Conservation (phyloP, 2,329 filamentous ascomycete species). For the Plectosphaerella plurivora region DNA sequence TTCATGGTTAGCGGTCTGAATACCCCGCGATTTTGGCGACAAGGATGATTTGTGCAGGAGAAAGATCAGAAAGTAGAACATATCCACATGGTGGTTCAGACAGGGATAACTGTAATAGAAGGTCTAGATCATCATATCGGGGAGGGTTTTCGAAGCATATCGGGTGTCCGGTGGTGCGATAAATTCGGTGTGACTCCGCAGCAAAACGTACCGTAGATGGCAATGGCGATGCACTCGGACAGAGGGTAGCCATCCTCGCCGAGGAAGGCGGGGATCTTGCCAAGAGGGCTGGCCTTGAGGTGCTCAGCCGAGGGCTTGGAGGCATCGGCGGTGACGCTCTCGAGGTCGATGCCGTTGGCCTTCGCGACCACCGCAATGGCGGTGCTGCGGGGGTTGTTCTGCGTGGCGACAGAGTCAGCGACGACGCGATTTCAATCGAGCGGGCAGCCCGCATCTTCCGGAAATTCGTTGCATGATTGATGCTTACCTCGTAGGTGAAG, state of each 20-base stretch:
- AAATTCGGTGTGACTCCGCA: not conserved
- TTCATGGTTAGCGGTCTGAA: conserved; percentile 23
- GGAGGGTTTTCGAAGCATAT: conserved; percentile 4
- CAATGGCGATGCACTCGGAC: conserved; percentile 88
- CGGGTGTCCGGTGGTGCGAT: not conserved
- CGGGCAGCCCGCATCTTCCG: not conserved
- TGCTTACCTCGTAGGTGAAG: conserved; percentile 75
- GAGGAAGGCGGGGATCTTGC: conserved; percentile 90
- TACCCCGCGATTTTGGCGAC: conserved; percentile 8
- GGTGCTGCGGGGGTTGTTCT: conserved; percentile 88
- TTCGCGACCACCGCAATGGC: conserved; percentile 91
- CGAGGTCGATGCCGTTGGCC: conserved; percentile 91
- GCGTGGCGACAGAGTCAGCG: conserved; percentile 24
- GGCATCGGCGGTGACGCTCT: conserved; percentile 70
- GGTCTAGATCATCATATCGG: conserved; percentile 67
- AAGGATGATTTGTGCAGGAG: conserved; percentile 22
- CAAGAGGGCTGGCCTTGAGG: conserved; percentile 78
- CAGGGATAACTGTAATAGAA: conserved; percentile 95
- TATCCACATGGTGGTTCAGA: conserved; percentile 84
- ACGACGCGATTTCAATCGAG: conserved; percentile 15
- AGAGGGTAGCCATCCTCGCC: conserved; percentile 88
- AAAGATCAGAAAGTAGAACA: conserved; percentile 75
- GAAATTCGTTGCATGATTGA: not conserved
- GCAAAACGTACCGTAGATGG: conserved; percentile 86
- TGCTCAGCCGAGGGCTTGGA: conserved; percentile 69